Evolutionary conservation across 805 yeast species (phyloP), one percentile per base, ranked within the genome.

Genomic region (Candida manassasensis): DNA sequence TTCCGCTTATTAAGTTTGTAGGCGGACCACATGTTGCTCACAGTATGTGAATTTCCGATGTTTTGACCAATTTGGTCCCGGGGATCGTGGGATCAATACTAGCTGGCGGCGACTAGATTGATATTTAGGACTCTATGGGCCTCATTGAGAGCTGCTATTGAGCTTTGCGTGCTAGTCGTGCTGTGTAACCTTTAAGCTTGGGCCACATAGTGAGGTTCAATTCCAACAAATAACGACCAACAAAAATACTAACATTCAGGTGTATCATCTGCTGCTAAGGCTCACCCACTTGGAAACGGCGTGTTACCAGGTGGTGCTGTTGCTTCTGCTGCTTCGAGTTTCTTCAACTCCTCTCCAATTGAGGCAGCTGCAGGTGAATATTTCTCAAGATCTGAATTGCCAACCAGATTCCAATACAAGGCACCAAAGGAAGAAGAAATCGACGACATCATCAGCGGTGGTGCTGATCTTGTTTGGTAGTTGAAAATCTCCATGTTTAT

Each of bases 1-100:
- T 71, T 16, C 96, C 95, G 11, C 67, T 79, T 57, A 90, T 90
- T 63, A 83, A 81, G 53, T 90, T 90, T 55, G 75, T 87, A 31
- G 96, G 97, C 27, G 88, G 88, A 31, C 81, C 87, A 33, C 86
- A 81, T 56, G 53, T 67, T 19, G 55, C 64, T 39, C 59, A 66
- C 45, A 69, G 79, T 65, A 62, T 38, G 77, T 70, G 27, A 24
- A 5, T 11, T 11, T 24, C 27, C 6, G 9, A 14, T 6, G 6
- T 24, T 24, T 6, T n/a, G 27, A 24, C 27, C 12, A 11, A 7
- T 11, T 24, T n/a, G 12, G 27, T 14, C 27, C 27, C 12, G 27
- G 12, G 27, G 12, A 24, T n/a, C n/a, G n/a, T n/a, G n/a, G n/a
- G n/a, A n/a, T n/a, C n/a, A n/a, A n/a, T n/a, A n/a, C n/a, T n/a